Base-by-base conservation (phyloP, 202 grass and related monocot species). In the Dendrocalamus latiflorus region DNA sequence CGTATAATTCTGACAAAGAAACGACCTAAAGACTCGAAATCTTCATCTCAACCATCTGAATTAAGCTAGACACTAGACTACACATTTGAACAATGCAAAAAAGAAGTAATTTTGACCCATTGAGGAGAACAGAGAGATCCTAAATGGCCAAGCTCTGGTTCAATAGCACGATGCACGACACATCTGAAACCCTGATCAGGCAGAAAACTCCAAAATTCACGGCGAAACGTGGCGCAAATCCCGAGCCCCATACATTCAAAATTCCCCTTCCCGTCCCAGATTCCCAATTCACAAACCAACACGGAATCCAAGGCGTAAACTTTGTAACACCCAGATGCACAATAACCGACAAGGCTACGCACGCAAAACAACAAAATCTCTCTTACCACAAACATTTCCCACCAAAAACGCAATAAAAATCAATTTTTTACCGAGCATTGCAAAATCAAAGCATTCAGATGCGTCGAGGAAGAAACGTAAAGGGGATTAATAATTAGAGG, bases 141-240 rank as follows among this genome's bases (percentile, higher is more conserved):
- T 65, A 42, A 76, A 50, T 75, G n/a, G 81, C 18, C 49, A 65
- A 77, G 62, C 75, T 75, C 69, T 84, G 54, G 26, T 2, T 53
- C 37, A n/a, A 25, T 17, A 34, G 22, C 51, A 21, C 2, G 21
- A 70, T 55, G 48, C 34, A 54, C 16, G 70, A 6, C 10, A 72
- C 45, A 72, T 51, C 45, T 36, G 45, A 33, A 34, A 4, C 25
- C 12, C 62, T 57, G 58, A 57, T 60, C 25, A 45, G 8, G 26
- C 54, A 48, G 65, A 87, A 78, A 83, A 49, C 12, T 78, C 76
- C 76, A 85, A 88, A 89, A 72, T 60, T 36, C 24, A 68, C 15
- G 3, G 28, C 6, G 50, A 73, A 53, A 90, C 67, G 88, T 83
- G 79, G 83, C 83, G 20, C 79, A 78, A 74, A 86, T 83, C 68